Evolutionary conservation across 768 basidiomycete genomes (phyloP).

Genomic region (Auriscalpium orientale): DNA sequence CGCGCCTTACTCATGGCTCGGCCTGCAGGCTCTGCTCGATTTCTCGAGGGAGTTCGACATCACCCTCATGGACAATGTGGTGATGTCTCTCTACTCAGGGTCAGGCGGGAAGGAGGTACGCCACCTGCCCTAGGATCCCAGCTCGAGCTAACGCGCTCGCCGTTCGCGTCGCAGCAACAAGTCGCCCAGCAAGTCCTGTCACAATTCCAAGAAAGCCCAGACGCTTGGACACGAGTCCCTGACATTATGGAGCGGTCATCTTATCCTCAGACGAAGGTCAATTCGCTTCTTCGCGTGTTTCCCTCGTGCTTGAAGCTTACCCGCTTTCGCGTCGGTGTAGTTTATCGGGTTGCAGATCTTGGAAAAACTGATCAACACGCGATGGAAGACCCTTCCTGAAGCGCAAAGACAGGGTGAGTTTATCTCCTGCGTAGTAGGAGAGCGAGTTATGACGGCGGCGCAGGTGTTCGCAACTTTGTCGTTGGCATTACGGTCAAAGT

Average conservation of each 20-base stretch:
- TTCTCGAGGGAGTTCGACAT: conserved; percentile 93
- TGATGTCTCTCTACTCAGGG: conserved; percentile 86
- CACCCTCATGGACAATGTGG: conserved; percentile 86
- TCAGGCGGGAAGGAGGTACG: conserved; percentile 68
- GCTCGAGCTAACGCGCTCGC: not conserved
- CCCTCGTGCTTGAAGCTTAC: not conserved
- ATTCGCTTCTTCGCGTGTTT: not conserved
- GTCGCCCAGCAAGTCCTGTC: conserved; percentile 89
- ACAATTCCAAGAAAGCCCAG: conserved; percentile 92
- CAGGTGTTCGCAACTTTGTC: conserved; percentile 95
- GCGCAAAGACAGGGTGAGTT: conserved; percentile 80
- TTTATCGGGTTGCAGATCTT: conserved; percentile 96
- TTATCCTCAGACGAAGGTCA: conserved; percentile 82
- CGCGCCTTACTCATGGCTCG: conserved; percentile 7
- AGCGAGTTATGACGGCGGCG: conserved; percentile 8
- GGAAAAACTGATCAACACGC: conserved; percentile 88
- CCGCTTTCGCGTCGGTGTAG: conserved; percentile 30
- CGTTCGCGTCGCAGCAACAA: conserved; percentile 65
- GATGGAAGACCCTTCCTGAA: conserved; percentile 94
- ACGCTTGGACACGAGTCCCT: conserved; percentile 96
- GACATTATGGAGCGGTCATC: conserved; percentile 81
- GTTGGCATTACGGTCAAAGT: conserved; percentile 89
- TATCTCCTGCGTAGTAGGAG: not conserved
- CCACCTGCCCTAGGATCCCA: conserved; percentile 9
- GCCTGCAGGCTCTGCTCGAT: conserved; percentile 79